A percentile compares a stretch with the other conserved stretches of the same genome.
Evolutionary conservation across 495 filamentous ascomycete species (phyloP).

Genomic region (Xeromyces bisporus): DNA sequence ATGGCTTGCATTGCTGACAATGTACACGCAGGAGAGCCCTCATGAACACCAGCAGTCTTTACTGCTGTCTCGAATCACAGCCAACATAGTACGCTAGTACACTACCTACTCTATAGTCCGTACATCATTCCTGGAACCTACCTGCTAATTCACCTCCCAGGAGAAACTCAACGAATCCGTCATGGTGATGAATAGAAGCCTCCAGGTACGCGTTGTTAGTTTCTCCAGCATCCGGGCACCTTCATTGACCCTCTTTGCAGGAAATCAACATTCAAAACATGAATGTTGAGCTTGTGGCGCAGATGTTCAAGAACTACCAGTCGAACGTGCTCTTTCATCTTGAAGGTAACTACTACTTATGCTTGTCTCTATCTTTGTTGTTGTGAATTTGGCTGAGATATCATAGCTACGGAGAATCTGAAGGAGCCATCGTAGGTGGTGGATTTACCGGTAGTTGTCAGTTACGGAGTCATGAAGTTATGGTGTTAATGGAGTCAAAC

Average conservation of each 20-base stretch:
- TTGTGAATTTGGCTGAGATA: neutral
- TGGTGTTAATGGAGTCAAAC: no score
- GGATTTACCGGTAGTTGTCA: neutral
- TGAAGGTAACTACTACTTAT: conserved; percentile 48
- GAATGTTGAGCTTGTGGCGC: conserved; percentile 92
- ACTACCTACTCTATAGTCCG: conserved; percentile 1
- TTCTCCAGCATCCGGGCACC: neutral
- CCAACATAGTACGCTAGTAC: conserved; percentile 59
- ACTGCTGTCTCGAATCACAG: conserved; percentile 87
- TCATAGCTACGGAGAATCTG: conserved; percentile 64
- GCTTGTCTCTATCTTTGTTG: neutral
- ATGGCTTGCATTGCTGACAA: no score
- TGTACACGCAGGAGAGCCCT: conserved; percentile 81
- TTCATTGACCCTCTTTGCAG: conserved; percentile 26
- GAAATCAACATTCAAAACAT: conserved; percentile 97
- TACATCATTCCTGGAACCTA: neutral
- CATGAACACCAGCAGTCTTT: conserved; percentile 95
- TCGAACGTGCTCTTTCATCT: conserved; percentile 95
- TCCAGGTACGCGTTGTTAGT: conserved; percentile 43
- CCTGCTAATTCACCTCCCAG: conserved; percentile 24
- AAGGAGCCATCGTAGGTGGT: conserved; percentile 50
- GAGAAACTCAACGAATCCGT: conserved; percentile 96
- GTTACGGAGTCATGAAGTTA: neutral
- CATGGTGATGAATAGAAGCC: conserved; percentile 75
- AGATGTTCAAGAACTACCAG: conserved; percentile 99